These are phyloP conservation scores for Colletotrichum paranaense DNA, from an alignment of 2,329 filamentous ascomycete species.

Conservation along the genomic window DNA sequence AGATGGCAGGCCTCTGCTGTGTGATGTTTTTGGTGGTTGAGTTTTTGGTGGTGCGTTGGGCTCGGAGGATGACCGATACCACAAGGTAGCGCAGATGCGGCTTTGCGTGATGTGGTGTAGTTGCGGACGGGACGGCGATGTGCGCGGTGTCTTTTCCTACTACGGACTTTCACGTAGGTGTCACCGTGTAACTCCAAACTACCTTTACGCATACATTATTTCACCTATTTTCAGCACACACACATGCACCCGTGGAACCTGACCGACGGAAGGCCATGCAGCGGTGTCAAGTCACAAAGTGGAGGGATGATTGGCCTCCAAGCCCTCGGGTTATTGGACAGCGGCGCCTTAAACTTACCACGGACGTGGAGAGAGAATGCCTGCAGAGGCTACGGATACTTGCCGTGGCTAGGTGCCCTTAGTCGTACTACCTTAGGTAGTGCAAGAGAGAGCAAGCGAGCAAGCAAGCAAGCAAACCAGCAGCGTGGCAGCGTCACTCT, in stretches of 20 bases:
- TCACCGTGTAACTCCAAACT: neutral
- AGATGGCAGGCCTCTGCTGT: conserved; percentile 1
- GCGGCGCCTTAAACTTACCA: neutral
- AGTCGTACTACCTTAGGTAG: neutral
- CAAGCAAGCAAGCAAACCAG: neutral
- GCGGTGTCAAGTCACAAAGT: conserved; percentile 2
- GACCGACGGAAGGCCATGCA: conserved; percentile 19
- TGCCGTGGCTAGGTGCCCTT: neutral
- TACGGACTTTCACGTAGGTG: no score
- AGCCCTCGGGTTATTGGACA: conserved; percentile 13
- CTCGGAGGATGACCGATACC: conserved; percentile 27
- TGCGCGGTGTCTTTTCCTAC: neutral
- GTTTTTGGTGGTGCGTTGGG: neutral
- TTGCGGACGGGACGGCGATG: neutral
- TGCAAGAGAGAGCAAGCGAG: neutral
- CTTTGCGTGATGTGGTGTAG: neutral
- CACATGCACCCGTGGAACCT: conserved; percentile 4
- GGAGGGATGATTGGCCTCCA: conserved; percentile 2
- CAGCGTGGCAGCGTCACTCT: neutral
- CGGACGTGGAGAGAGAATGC: neutral
- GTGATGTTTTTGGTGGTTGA: neutral
- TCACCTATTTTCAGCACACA: conserved; percentile 17
- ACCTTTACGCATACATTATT: conserved; percentile 11
- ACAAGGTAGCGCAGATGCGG: neutral
- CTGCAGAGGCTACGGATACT: neutral